Base-by-base conservation (phyloP, 2,329 filamentous ascomycete genomes). In the Ceratocystis destructans region DNA sequence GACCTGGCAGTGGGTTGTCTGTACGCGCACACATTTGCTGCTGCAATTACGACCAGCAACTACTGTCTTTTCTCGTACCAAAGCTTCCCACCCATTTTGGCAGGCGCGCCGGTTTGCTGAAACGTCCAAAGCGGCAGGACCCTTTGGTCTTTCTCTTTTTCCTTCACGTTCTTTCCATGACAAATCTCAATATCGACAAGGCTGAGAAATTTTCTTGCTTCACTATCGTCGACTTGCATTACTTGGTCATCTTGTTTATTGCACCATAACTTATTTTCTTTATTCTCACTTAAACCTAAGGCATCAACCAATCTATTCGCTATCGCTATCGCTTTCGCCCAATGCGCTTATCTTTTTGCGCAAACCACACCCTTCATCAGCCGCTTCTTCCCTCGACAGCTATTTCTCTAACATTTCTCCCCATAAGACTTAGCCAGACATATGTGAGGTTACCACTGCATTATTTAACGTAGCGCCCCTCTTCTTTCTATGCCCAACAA, bases 101-200 rank as follows among this genome's bases (percentile, higher is more conserved):
- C n/a, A n/a, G 61, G 31, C 61, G 20, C 33, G 61, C 31, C 44
- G 15, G 61, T 28, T 62, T 62, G 61, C 61, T 62, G 41, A 62
- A 53, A 53, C 48, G 20, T 28, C 48, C 48, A 28, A 53, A 28
- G 48, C 10, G 48, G 48, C 48, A 53, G 61, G 61, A 62, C 61
- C 61, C 45, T 64, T 50, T 33, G 31, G 7, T 12, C 17, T 41
- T 64, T 45, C 45, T 15, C 25, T 28, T 31, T 50, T 20, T 28
- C 3, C 17, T 64, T 33, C n/a, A 10, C 22, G n/a, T 31, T 50
- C 44, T 63, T 48, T 44, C 45, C 25, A n/a, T 50, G 28, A 20
- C 12, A 7, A 41, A 41, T 8, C n/a, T 37, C 25, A 64, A 50
- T 25, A 41, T 25, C 5, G 12, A n/a, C 31, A 10, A 64, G 41